Evolutionary conservation across 176 grass and related monocot genomes (phyloP).

Genomic region (Zoysia pacifica): DNA sequence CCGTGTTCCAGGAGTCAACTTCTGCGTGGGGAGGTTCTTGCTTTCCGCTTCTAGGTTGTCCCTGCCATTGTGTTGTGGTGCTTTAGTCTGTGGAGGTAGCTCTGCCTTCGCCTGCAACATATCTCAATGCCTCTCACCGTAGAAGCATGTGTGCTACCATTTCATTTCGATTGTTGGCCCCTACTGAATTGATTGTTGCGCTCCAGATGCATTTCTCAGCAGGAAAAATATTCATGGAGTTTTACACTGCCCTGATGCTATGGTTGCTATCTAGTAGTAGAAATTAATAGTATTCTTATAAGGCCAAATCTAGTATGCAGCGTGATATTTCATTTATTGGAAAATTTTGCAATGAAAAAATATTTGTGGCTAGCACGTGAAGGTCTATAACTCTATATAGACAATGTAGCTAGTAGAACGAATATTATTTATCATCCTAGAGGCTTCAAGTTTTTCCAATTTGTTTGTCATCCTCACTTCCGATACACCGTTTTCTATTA

Average conservation of each 20-base stretch:
- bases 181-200: not conserved
- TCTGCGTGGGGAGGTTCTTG: too few species aligned
- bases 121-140: too few species aligned
- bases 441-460: too few species aligned
- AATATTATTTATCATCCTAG: too few species aligned
- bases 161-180: not conserved
- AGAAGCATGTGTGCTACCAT: too few species aligned
- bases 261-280: not conserved
- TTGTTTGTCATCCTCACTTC: too few species aligned
- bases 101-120: too few species aligned
- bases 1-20: not conserved
- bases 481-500: too few species aligned
- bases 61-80: too few species aligned
- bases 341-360: slow-evolving; percentile 25
- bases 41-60: too few species aligned
- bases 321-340: not conserved
- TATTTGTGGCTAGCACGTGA: not conserved
- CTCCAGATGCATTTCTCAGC: not conserved
- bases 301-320: not conserved
- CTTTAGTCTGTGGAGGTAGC: too few species aligned
- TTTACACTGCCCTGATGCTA: not conserved
- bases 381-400: not conserved
- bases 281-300: not conserved
- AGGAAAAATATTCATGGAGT: not conserved
- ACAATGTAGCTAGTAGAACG: not conserved